phyloP scores from a whole-genome alignment of 805 yeast genomes.

The Candida cerambycidarum region DNA sequence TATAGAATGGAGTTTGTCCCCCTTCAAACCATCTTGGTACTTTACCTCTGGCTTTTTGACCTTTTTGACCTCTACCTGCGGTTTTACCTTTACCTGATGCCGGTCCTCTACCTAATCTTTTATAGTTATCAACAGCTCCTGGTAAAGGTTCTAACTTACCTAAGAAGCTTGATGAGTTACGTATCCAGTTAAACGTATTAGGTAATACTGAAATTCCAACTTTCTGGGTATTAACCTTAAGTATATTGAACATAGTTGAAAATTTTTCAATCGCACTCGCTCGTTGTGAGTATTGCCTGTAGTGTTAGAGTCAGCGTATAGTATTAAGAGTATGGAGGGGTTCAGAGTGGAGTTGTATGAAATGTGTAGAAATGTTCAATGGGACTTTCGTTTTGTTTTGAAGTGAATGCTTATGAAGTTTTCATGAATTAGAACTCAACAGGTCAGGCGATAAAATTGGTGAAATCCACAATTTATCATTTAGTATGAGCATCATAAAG shows the following conservation, averaged over 20 bases:
- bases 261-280: conserved; percentile 5
- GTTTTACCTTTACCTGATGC: conserved; percentile 92
- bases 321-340: too few relatives aligned
- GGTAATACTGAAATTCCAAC: not conserved
- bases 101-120: conserved; percentile 94
- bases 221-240: not conserved
- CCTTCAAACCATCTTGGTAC: conserved; percentile 97
- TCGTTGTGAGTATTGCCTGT: not conserved
- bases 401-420: too few relatives aligned
- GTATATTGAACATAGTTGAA: conserved; percentile 2
- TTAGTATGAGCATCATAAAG: too few relatives aligned
- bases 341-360: too few relatives aligned
- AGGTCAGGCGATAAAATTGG: too few relatives aligned
- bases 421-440: too few relatives aligned
- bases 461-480: too few relatives aligned
- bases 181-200: conserved; percentile 1
- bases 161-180: conserved; percentile 27
- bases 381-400: too few relatives aligned
- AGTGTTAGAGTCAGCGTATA: too few relatives aligned
- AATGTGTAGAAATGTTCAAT: too few relatives aligned
- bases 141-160: conserved; percentile 58
- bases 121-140: conserved; percentile 59
- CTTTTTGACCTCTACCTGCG: conserved; percentile 96
- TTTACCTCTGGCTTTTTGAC: conserved; percentile 93
- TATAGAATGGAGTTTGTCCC: conserved; percentile 93